These are phyloP conservation scores for Fragaria iinumae DNA, from an alignment of 306 rosid genomes.

Conservation along the genomic window DNA sequence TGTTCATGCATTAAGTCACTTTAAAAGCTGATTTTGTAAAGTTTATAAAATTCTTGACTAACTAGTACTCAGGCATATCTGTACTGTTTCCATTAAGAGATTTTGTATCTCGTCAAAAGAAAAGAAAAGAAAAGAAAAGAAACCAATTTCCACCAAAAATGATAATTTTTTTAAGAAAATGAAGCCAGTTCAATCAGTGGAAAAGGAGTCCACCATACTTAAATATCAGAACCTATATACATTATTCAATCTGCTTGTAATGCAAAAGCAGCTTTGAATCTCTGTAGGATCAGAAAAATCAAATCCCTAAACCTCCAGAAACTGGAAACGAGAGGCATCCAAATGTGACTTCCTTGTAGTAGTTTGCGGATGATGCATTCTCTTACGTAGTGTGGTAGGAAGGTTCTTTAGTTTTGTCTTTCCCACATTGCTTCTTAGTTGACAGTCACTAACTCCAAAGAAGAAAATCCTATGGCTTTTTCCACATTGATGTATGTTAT, in stretches of 20 bases:
- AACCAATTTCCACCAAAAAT: not conserved
- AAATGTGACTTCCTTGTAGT: not conserved
- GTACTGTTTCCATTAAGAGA: not conserved
- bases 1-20: not conserved
- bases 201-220: not conserved
- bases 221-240: not conserved
- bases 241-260: not conserved
- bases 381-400: not conserved
- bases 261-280: not conserved
- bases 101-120: not conserved
- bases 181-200: not conserved
- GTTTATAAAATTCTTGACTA: not conserved
- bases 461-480: not conserved
- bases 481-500: not conserved
- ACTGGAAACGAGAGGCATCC: not conserved
- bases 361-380: not conserved
- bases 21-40: not conserved
- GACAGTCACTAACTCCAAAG: not conserved
- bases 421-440: not conserved
- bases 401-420: constrained; percentile 1
- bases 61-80: not conserved
- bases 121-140: not conserved
- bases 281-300: not conserved
- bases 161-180: not conserved
- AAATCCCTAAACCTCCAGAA: not conserved